Evolutionary conservation across 2,329 filamentous ascomycete genomes (phyloP), one percentile per base, ranked within the genome.

Genomic region (Colletotrichum limetticola): DNA sequence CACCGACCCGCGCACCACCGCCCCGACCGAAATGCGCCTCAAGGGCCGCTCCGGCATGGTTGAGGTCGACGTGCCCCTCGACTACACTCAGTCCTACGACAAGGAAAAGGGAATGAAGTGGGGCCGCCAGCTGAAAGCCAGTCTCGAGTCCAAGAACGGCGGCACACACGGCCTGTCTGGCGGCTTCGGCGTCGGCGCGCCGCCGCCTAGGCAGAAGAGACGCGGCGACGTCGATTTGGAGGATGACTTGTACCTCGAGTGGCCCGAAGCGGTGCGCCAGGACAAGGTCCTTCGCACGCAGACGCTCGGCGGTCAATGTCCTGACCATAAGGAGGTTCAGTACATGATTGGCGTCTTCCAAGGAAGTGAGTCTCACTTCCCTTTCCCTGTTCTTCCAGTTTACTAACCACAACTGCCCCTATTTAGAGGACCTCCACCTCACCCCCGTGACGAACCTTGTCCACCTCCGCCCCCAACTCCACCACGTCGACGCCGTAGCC

Each of bases 261-360:
- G 94, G 86, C 86, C 88, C 62, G 91, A 92, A 76, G 92, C 93
- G 5, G 87, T 92, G 64, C 87, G 91, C 66, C 90, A 91, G 77
- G 92, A 92, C 66, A 91, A 92, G 76, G 92, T 97, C 4, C 84
- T 98, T 79, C 88, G 91, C 62, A 93, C 91, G 72, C 95, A 97
- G 85, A 97, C 95, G 0, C 87, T 98, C 26, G 95, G 95, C 58
- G 97, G 97, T 0, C 92, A 96, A 81, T 92, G 94, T 74, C 87
- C 92, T 14, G 88, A 91, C 53, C 86, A 91, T 3, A 91, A 92
- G 75, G 90, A 92, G 75, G 92, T 93, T 26, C 92, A 94, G 76
- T 97, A 97, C 84, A 97, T 98, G 91, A 88, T 98, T 62, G 97
- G 95, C 32, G 93, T 95, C n/a, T 98, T 98, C 80, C 90, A 93